Base-by-base conservation (phyloP, 495 filamentous ascomycete species). In the Hypoxylon trugodes region DNA sequence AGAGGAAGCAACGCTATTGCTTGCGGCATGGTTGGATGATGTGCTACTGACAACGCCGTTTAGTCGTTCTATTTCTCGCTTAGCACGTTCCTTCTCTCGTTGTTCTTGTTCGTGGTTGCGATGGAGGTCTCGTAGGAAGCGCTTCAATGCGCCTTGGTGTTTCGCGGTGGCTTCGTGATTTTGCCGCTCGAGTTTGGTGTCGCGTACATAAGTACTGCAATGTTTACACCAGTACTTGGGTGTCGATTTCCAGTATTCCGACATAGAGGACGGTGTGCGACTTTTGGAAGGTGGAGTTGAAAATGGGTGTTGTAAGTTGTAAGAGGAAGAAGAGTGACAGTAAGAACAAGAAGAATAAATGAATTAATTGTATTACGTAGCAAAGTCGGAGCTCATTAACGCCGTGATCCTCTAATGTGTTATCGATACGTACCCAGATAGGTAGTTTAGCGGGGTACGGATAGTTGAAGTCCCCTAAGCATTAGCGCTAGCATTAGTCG, bases 181-280 rank as follows among this genome's bases (percentile, higher is more conserved):
- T 52, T 86, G 78, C 71, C 87, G 89, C 72, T 95, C 93, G 74
- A 97, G 87, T 66, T 89, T 86, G 22, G 94, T 97, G 79, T 99
- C 95, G 69, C 89, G 87, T 59, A 98, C 92, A 79, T 86, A 98
- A 76, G 85, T 86, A 74, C 85, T 86, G 86, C 95, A 99, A 81
- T 96, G 90, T 76, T 98, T 98, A 86, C 95, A 99, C 91, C 92
- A 98, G 79, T 93, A 92, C 73, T 87, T 93, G 8, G 93, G 91
- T 80, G 93, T 95, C 18, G 95, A 98, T 77, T 98, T 98, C 95
- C 95, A 98, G 76, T 97, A 94, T 85, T 97, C 96, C 0, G 95
- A 88, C 95, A 98, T 98, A 37, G 35, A 53, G 45, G 21, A 32
- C 5, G 4, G 28, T 30, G 10, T 4, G 4, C 28, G 5, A 5